Evolutionary conservation across 345 rosid species (phyloP).

Genomic region (Salix viminalis): DNA sequence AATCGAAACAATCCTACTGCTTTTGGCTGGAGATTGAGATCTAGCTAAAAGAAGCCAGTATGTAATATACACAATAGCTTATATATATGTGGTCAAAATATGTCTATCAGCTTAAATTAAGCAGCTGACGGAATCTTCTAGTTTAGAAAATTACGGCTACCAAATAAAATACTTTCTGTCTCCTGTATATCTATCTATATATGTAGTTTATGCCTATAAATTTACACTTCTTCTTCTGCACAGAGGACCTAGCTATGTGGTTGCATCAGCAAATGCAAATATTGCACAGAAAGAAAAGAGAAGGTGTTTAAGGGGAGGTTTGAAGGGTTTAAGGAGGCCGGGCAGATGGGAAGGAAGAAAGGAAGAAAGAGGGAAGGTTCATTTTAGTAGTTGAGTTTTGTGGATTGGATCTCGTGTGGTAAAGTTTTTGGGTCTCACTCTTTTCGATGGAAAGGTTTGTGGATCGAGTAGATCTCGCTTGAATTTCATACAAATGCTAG

Average conservation of each 20-base stretch:
- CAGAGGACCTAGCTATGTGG: conserved; percentile 3
- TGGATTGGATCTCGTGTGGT: conserved; percentile 77
- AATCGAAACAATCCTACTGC: neutral
- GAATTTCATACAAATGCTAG: conserved; percentile 29
- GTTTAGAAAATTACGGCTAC: neutral
- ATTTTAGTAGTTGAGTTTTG: conserved; percentile 1
- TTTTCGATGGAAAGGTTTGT: conserved; percentile 40
- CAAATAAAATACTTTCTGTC: neutral
- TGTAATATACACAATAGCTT: neutral
- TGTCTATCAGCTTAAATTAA: neutral
- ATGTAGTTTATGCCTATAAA: neutral
- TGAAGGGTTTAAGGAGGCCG: neutral
- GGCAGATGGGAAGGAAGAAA: conserved; percentile 14
- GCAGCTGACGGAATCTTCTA: neutral
- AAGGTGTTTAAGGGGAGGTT: neutral
- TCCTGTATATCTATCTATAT: too few relatives aligned
- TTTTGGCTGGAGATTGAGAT: conserved; percentile 7
- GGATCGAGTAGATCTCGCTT: conserved; percentile 44
- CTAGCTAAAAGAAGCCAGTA: conserved; percentile 8
- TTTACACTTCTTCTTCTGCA: neutral
- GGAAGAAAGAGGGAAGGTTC: neutral
- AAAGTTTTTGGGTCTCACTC: conserved; percentile 34
- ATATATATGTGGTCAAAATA: neutral
- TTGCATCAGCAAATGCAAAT: neutral
- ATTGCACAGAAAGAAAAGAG: neutral